Evolutionary conservation across 768 basidiomycete genomes (phyloP), one percentile per base, ranked within the genome.

Genomic region (Boletus insuetus): DNA sequence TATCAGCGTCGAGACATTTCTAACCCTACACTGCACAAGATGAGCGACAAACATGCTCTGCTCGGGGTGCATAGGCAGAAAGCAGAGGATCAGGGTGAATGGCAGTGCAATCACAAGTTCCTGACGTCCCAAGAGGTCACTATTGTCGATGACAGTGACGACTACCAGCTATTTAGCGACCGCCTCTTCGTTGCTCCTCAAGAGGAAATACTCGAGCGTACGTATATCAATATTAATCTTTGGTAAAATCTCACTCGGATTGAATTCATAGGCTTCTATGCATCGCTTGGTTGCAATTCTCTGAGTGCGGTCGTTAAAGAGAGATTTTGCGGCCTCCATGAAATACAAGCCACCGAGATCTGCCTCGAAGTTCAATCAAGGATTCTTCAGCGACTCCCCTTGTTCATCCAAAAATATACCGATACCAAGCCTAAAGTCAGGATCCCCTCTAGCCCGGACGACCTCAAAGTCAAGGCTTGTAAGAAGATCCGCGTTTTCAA

Each of bases 361-460:
- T 79, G 82, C 8, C 53, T 59, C 2, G 80, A 84, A 11, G 79
- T 77, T 19, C 81, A 82, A 10, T 61, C 75, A 4, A 73, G 89
- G 43, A 82, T 92, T 22, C 70, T 94, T 29, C 87, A 95, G 68
- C 76, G 94, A 20, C 75, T 95, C 24, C 89, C 93, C 1, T 75
- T 98, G 32, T 96, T 97, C 76, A 75, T 96, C 7, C 86, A 93
- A 45, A 94, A 94, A 64, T 87, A 92, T 56, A 80, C 80, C 3
- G 82, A 87, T 68, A 74, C 83, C 1, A 75, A 75, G 26, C 79
- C 82, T 0, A 73, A 74, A 34, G 76, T 87, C 16, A 75, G 82
- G 1, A 82, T 77, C 59, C 69, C 88, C 20, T 82, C 76, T 38
- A 73, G 76, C 10, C 74, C 78, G 12, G 74, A 74, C 20, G 82